Conservation (phyloP, 305 asterid species). For the Nicotiana rustica region DNA sequence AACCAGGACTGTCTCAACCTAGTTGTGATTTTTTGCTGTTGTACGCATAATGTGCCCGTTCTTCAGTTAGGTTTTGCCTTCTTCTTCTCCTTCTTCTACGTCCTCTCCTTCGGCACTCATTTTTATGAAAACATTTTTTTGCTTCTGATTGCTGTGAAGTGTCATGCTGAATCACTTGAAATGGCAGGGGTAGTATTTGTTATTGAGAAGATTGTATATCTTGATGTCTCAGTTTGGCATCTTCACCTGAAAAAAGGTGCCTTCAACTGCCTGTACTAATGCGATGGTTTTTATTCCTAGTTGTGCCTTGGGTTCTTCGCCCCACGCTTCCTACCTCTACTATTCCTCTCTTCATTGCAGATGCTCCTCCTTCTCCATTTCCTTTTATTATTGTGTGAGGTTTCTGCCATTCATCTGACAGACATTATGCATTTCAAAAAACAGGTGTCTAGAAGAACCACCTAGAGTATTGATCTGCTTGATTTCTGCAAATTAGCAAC, state of each 20-base stretch:
- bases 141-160: constrained; percentile 4
- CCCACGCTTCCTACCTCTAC: constrained; percentile 25
- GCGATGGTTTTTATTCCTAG: not conserved
- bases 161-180: not conserved
- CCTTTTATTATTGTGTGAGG: not conserved
- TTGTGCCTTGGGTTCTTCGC: not conserved
- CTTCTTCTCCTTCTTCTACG: not conserved
- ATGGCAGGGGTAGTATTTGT: not conserved
- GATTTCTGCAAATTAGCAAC: not conserved
- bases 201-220: not conserved
- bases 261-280: constrained; percentile 2
- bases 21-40: not conserved
- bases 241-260: constrained; percentile 4
- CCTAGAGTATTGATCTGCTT: not conserved
- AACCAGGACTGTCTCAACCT: not conserved
- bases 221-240: constrained; percentile 10
- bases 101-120: not conserved
- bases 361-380: not conserved
- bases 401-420: constrained; percentile 11
- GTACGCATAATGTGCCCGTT: not conserved
- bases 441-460: not conserved
- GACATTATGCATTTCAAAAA: not conserved
- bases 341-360: not conserved
- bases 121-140: not conserved
- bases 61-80: not conserved